These are phyloP conservation scores for Arthrobotrys sinensis DNA, from an alignment of 2,329 filamentous ascomycete species.

Conservation along the genomic window DNA sequence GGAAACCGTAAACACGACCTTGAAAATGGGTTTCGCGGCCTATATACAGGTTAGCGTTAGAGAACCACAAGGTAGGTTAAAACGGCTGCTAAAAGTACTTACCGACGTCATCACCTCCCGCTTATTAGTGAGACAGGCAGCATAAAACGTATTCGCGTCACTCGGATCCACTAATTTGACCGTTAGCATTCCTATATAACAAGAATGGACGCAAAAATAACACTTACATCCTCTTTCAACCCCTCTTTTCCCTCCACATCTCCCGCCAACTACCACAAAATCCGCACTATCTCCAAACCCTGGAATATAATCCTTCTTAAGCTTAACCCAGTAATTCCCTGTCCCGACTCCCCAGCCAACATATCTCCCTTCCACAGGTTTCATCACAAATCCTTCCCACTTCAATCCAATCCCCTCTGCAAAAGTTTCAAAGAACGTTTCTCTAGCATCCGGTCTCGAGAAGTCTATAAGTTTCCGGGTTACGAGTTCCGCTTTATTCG, in stretches of 20 bases:
- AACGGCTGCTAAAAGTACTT: not conserved
- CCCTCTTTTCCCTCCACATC: slow-evolving; percentile 64
- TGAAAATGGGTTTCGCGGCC: slow-evolving; percentile 65
- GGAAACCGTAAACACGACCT: slow-evolving; percentile 65
- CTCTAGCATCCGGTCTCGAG: slow-evolving; percentile 70
- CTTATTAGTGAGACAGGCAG: slow-evolving; percentile 82
- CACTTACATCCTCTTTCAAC: slow-evolving; percentile 51
- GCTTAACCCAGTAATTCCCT: slow-evolving; percentile 76
- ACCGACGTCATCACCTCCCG: slow-evolving; percentile 69
- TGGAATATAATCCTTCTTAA: slow-evolving; percentile 88
- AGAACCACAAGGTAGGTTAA: not conserved
- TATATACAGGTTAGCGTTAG: slow-evolving; percentile 18
- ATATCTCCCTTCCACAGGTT: slow-evolving; percentile 82
- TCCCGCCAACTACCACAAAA: slow-evolving; percentile 83
- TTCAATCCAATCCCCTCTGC: slow-evolving; percentile 76
- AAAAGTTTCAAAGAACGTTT: slow-evolving; percentile 76
- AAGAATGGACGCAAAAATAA: not conserved
- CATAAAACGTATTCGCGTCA: slow-evolving; percentile 72
- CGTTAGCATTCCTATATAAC: slow-evolving; percentile 33
- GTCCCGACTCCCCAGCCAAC: slow-evolving; percentile 72
- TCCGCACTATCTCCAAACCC: slow-evolving; percentile 86
- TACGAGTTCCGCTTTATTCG: slow-evolving; percentile 78
- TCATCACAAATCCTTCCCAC: slow-evolving; percentile 85
- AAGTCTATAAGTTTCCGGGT: slow-evolving; percentile 80
- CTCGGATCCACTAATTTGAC: slow-evolving; percentile 77